Conservation (phyloP, 352 stramenopile species). For the Phytopythium oedochilum region DNA sequence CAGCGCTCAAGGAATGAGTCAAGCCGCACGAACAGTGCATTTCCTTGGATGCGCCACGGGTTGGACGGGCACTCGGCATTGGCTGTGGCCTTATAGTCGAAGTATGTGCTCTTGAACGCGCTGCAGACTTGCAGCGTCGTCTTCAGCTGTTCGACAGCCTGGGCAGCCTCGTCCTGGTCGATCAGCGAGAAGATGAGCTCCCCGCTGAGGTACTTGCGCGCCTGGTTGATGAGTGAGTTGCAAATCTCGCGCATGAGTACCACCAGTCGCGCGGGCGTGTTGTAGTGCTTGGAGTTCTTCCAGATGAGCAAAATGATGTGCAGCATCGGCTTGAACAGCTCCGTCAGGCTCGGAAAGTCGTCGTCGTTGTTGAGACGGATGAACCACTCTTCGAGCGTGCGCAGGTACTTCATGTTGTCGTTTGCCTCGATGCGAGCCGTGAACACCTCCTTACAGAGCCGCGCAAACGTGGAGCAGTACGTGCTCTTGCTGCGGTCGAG, state of each 20-base stretch:
- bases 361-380: constrained; percentile 94
- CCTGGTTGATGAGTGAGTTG: constrained; percentile 95
- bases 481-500: constrained; percentile 95
- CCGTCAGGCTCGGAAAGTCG: constrained; percentile 89
- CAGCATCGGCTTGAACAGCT: constrained; percentile 98
- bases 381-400: constrained; percentile 96
- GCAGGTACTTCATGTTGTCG: constrained; percentile 98
- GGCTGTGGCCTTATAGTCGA: constrained; percentile 97
- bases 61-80: constrained; percentile 97
- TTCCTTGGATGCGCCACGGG: constrained; percentile 97
- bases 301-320: constrained; percentile 98
- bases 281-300: constrained; percentile 99
- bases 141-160: constrained; percentile 94
- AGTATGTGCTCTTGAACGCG: constrained; percentile 98
- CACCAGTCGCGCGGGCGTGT: constrained; percentile 94
- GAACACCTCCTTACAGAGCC: constrained; percentile 97
- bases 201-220: constrained; percentile 90
- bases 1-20: constrained; percentile 97
- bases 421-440: constrained; percentile 95
- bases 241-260: constrained; percentile 98
- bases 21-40: constrained; percentile 95
- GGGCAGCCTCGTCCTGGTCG: constrained; percentile 93
- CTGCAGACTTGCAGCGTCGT: constrained; percentile 92
- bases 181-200: constrained; percentile 97
- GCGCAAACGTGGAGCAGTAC: constrained; percentile 95